Evolutionary conservation across 108 stramenopile species (phyloP).

Genomic region (Cylindrotheca closterium): DNA sequence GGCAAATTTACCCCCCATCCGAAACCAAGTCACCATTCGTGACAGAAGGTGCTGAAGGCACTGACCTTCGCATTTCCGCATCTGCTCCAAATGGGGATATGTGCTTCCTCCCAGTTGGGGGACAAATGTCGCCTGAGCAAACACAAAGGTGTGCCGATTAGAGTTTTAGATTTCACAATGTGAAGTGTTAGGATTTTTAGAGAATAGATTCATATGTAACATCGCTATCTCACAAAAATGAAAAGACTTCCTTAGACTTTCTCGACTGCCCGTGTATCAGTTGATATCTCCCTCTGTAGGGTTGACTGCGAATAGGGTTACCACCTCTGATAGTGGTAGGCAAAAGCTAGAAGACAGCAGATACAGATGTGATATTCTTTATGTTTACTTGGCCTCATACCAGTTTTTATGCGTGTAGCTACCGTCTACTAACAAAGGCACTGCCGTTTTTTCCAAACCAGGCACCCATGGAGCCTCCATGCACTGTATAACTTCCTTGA

Average conservation of each 20-base stretch:
- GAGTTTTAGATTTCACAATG: too few species aligned
- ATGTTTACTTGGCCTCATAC: conserved; percentile 97
- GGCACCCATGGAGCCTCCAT: conserved; percentile 97
- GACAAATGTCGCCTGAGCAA: conserved; percentile 64
- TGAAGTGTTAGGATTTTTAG: too few species aligned
- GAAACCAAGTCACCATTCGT: conserved; percentile 67
- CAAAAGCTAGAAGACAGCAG: too few species aligned
- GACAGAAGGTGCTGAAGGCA: conserved; percentile 13
- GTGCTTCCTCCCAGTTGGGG: conserved; percentile 85
- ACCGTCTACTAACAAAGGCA: conserved; percentile 95
- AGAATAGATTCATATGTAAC: too few species aligned
- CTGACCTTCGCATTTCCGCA: conserved; percentile 61
- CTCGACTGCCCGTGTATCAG: too few species aligned
- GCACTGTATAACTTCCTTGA: conserved; percentile 79
- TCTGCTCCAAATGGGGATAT: conserved; percentile 78
- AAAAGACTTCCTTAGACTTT: too few species aligned
- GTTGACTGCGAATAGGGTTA: too few species aligned
- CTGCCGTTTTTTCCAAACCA: conserved; percentile 81
- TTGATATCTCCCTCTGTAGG: too few species aligned
- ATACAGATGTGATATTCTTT: too few species aligned
- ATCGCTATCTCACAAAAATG: too few species aligned
- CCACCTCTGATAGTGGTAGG: too few species aligned
- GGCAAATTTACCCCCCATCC: conserved; percentile 88
- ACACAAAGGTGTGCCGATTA: conserved; percentile 86
- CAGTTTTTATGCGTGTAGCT: conserved; percentile 87